These are phyloP conservation scores for Boletus sp. DNA, from an alignment of 768 basidiomycete genomes.

Conservation along the genomic window DNA sequence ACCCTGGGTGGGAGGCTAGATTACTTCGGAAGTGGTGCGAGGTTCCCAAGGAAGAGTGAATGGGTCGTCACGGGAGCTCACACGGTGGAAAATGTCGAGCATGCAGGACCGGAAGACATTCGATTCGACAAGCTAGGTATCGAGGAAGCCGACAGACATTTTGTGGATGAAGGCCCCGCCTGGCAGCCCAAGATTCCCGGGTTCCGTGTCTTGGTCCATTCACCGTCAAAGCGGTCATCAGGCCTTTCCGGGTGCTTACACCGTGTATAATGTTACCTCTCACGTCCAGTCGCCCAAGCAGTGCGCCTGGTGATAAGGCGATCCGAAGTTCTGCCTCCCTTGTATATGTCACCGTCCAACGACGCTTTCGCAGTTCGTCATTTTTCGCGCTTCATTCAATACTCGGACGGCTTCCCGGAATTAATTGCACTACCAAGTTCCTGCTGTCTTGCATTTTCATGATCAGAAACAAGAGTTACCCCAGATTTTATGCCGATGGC, in stretches of 20 bases:
- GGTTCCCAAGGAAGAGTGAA: too few relatives aligned
- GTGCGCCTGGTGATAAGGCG: slow-evolving; percentile 18
- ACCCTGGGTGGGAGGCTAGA: slow-evolving; percentile 14
- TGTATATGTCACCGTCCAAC: slow-evolving; percentile 65
- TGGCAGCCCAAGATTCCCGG: slow-evolving; percentile 74
- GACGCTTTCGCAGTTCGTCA: slow-evolving; percentile 85
- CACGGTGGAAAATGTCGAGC: too few relatives aligned
- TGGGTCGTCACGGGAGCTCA: too few relatives aligned
- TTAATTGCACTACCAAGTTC: slow-evolving; percentile 62
- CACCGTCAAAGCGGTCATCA: slow-evolving; percentile 69
- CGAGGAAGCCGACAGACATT: slow-evolving; percentile 65
- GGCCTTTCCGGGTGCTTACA: slow-evolving; percentile 68
- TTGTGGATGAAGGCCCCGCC: slow-evolving; percentile 62
- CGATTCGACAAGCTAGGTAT: slow-evolving; percentile 40
- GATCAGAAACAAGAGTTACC: neutral
- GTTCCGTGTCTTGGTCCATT: slow-evolving; percentile 75
- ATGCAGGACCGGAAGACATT: slow-evolving; percentile 33
- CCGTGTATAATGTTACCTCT: slow-evolving; percentile 73
- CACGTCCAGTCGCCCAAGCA: slow-evolving; percentile 19
- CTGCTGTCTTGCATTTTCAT: neutral
- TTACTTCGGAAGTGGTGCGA: too few relatives aligned
- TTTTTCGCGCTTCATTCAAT: slow-evolving; percentile 73
- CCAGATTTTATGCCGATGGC: slow-evolving; percentile 25
- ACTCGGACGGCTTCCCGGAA: slow-evolving; percentile 63
- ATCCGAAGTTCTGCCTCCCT: slow-evolving; percentile 33